Percentiles rank a stretch among this genome's conserved stretches.
Evolutionary conservation across 176 grass and related monocot species (phyloP).

Genomic region (Guadua angustifolia): DNA sequence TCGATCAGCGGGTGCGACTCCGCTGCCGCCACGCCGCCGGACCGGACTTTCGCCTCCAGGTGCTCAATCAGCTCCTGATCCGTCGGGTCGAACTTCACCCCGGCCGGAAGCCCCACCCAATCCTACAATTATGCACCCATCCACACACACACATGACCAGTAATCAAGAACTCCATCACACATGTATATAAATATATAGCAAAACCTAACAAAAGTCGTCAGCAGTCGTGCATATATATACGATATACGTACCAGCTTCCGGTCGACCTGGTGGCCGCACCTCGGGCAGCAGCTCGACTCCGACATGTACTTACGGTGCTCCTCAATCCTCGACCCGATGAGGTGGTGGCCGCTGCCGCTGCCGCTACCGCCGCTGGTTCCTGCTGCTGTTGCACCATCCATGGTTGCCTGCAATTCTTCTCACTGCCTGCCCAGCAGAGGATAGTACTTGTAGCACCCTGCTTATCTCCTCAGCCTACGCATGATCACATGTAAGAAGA

Average conservation of each 20-base stretch:
- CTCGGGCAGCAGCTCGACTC: slow-evolving; percentile 66
- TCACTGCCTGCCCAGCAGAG: not conserved
- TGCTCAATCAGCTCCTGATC: slow-evolving; percentile 96
- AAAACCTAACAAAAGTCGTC: slow-evolving; percentile 26
- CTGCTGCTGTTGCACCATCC: slow-evolving; percentile 37
- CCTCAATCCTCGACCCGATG: slow-evolving; percentile 54
- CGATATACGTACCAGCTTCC: slow-evolving; percentile 44
- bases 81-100: slow-evolving; percentile 93
- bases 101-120: slow-evolving; percentile 73
- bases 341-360: slow-evolving; percentile 7
- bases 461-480: slow-evolving; percentile 30
- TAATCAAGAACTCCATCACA: not conserved
- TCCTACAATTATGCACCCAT: slow-evolving; percentile 44
- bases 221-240: not conserved
- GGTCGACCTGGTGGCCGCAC: slow-evolving; percentile 74
- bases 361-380: not conserved
- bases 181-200: not conserved
- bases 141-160: not conserved
- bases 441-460: not conserved
- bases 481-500: slow-evolving; percentile 56
- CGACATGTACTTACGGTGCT: slow-evolving; percentile 61
- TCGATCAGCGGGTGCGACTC: slow-evolving; percentile 80
- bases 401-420: slow-evolving; percentile 32
- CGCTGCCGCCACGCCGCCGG: slow-evolving; percentile 33
- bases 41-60: slow-evolving; percentile 74